Base-by-base conservation (phyloP, 257 asterid genomes). In the Lycium ferocissimum region DNA sequence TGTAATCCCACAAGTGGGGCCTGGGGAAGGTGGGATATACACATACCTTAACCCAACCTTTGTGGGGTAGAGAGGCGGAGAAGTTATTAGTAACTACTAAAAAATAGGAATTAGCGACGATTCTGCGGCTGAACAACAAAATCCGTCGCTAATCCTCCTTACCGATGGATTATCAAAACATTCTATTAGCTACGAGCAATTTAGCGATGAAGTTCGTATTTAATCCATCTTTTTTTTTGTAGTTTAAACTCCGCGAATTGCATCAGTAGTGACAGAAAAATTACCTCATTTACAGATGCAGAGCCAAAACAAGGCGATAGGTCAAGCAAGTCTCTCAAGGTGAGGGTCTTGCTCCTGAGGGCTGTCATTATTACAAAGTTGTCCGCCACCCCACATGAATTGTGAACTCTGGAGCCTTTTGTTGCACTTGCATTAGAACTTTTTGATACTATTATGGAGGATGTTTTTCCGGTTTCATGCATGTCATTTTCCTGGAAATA, bases 261-360 rank as follows among this genome's bases (percentile, higher is more conserved):
- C 81, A 73, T 73, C 40, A 20, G 0, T 6, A 12, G 58, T 53
- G 9, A 59, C 82, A 76, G 79, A 70, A 57, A 3, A n/a, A 45
- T 26, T 79, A 94, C 99, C 98, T 96, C 93, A 66, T 86, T 88
- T 47, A 89, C 85, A 18, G 97, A 85, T 85, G 92, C 92, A 67
- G 97, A 91, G 57, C 91, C 92, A 18, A 40, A 63, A 37, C 95
- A 94, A 35, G 98, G 99, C 84, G 94, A 85, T 65, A 96, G 84
- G 89, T 96, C 99, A 3, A 96, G 93, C 85, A 94, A 89, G 91
- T 95, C 97, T 80, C 99, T 89, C 62, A 93, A 91, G 86, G 88
- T 87, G 14, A 93, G 87, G 83, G 92, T 86, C 87, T 95, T 91
- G 91, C 85, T 93, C 88, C 87, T 88, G 22, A 95, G 89, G 35